These are phyloP conservation scores for Amoebophrya sp. DNA, from an alignment of 169 alveolate genomes.

Conservation along the genomic window DNA sequence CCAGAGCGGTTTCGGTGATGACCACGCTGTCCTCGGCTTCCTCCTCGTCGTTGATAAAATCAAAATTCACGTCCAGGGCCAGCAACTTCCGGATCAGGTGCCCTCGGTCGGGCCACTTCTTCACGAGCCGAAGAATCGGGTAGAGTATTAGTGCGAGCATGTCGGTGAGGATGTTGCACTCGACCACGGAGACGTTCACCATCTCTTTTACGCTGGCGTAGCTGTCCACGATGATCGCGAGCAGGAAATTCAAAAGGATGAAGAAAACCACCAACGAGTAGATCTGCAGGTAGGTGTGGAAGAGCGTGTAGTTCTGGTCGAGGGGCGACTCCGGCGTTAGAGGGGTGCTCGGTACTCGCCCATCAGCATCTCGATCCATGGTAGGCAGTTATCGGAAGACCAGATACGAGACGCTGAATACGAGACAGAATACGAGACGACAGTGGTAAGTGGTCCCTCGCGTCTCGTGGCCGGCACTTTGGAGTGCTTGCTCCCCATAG, in stretches of 20 bases:
- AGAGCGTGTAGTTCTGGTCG: background rate
- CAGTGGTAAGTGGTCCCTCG: too few species aligned
- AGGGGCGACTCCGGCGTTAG: background rate
- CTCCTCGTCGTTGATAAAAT: background rate
- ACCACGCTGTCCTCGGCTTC: background rate
- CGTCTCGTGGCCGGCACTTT: too few species aligned
- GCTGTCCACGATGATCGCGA: conserved; percentile 4
- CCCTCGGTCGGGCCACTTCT: background rate
- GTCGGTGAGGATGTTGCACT: background rate
- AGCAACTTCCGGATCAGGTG: background rate
- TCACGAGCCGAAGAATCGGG: background rate
- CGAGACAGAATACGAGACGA: too few species aligned
- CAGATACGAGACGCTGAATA: too few species aligned
- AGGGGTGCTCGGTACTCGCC: too few species aligned
- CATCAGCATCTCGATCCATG: conserved; percentile 7
- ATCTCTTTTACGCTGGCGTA: background rate
- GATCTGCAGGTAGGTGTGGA: background rate
- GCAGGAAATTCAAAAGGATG: background rate
- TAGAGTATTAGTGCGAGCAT: background rate
- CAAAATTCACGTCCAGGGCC: background rate
- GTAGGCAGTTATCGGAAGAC: too few species aligned
- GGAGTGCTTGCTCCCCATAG: too few species aligned
- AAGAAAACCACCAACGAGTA: background rate
- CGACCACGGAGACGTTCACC: background rate
- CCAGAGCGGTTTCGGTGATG: background rate